Evolutionary conservation across 2,329 filamentous ascomycete species (phyloP).

Genomic region (Ustulina deusta): DNA sequence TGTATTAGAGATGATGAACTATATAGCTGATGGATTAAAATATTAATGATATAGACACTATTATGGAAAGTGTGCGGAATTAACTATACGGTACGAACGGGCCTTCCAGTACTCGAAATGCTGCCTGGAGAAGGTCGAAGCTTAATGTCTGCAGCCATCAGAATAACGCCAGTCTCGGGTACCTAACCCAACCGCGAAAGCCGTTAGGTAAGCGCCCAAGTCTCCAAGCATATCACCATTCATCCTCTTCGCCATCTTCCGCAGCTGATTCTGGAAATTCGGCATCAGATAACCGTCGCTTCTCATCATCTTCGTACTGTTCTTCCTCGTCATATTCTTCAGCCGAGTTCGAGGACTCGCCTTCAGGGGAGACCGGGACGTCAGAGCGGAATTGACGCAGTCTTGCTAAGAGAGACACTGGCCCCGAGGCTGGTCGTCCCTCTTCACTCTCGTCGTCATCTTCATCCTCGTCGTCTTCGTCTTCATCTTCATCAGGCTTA

Average conservation of each 20-base stretch:
- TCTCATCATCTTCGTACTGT: conserved; percentile 23
- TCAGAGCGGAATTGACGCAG: conserved; percentile 40
- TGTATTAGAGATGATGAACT: not conserved
- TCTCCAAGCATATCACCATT: conserved; percentile 15
- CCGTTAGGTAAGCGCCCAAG: not conserved
- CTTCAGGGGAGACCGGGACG: conserved; percentile 30
- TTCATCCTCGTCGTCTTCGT: conserved; percentile 31
- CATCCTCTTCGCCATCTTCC: conserved; percentile 31
- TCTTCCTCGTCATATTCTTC: conserved; percentile 31
- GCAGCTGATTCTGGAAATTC: conserved; percentile 37
- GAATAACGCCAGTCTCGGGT: not conserved
- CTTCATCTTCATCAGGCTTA: conserved; percentile 21
- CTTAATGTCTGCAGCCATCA: not conserved
- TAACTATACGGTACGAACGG: not conserved
- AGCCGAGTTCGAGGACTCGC: conserved; percentile 19
- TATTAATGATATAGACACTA: not conserved
- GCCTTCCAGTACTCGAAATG: not conserved
- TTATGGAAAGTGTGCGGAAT: not conserved
- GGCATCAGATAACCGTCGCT: conserved; percentile 13
- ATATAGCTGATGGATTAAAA: not conserved
- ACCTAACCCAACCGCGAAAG: not conserved
- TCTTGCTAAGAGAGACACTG: conserved; percentile 29
- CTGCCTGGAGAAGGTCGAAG: not conserved
- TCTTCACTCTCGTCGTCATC: conserved; percentile 24
- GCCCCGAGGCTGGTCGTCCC: conserved; percentile 11